A percentile compares a stretch with the other conserved stretches of the same genome.
These are phyloP conservation scores for Davidsoniella australis DNA, from an alignment of 2,329 filamentous ascomycete genomes.

Conservation along the genomic window DNA sequence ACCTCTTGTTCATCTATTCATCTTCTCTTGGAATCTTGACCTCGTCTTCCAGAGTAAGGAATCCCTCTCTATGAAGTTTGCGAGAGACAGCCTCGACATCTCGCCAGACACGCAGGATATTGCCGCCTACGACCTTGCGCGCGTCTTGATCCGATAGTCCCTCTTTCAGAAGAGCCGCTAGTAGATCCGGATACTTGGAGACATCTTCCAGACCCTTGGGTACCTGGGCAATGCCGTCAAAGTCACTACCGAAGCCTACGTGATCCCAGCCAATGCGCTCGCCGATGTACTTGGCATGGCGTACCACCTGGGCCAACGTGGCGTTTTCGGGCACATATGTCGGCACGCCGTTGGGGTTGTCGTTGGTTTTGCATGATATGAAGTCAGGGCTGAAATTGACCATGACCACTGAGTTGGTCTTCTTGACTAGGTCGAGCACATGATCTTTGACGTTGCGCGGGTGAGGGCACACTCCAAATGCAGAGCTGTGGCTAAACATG, in stretches of 20 bases:
- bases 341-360: conserved; percentile 46
- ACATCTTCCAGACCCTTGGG: conserved; percentile 72
- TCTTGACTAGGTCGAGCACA: conserved; percentile 59
- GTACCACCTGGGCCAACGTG: conserved; percentile 60
- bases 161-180: conserved; percentile 55
- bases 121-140: conserved; percentile 59
- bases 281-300: conserved; percentile 71
- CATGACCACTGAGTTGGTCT: conserved; percentile 66
- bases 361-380: conserved; percentile 51
- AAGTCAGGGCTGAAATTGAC: conserved; percentile 78
- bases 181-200: conserved; percentile 60
- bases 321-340: conserved; percentile 49
- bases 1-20: neutral
- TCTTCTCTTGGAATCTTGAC: neutral
- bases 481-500: conserved; percentile 80
- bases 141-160: conserved; percentile 61
- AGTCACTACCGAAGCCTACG: conserved; percentile 79
- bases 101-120: conserved; percentile 69
- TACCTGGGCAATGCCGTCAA: conserved; percentile 54
- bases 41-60: conserved; percentile 35
- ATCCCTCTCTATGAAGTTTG: conserved; percentile 42
- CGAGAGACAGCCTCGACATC: conserved; percentile 58
- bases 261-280: conserved; percentile 70
- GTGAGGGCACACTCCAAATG: conserved; percentile 65
- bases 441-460: conserved; percentile 82